A percentile compares a stretch with the other conserved stretches of the same genome.
Evolutionary conservation across 2,329 filamentous ascomycete species (phyloP).

Genomic region (Bipolaris zeicola): DNA sequence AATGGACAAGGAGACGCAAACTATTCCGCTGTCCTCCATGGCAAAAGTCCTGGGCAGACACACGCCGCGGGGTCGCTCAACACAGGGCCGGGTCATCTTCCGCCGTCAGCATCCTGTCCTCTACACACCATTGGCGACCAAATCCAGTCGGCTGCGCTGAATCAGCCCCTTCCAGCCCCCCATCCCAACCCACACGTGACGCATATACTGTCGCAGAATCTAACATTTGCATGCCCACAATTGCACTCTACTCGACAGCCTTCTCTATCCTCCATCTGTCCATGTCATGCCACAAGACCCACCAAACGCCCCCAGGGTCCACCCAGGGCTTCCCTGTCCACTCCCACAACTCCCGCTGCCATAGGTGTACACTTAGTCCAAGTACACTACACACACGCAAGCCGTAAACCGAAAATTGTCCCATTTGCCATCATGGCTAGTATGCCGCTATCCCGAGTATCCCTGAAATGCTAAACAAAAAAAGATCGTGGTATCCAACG

Average conservation of each 20-base stretch:
- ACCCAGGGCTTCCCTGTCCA: no score
- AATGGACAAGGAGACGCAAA: no score
- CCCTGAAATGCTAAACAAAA: neutral
- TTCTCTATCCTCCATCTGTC: no score
- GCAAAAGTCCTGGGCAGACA: neutral
- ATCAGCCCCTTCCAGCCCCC: neutral
- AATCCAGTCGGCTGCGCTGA: neutral
- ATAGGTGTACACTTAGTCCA: no score
- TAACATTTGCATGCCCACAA: no score
- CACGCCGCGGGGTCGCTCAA: conserved; percentile 19
- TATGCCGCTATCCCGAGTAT: neutral
- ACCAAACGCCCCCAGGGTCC: no score
- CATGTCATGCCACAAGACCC: no score
- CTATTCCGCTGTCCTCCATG: neutral
- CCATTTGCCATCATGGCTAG: neutral
- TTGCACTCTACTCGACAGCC: no score
- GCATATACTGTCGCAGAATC: no score
- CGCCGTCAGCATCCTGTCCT: conserved; percentile 14
- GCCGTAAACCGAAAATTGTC: neutral
- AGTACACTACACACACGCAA: no score
- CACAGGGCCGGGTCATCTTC: conserved; percentile 15
- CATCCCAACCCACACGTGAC: no score
- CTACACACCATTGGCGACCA: neutral
- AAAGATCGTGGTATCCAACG: neutral
- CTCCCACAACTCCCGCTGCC: no score